Evolutionary conservation across 2,329 filamentous ascomycete genomes (phyloP), one percentile per base, ranked within the genome.

Genomic region (Cytospora chrysosperma): DNA sequence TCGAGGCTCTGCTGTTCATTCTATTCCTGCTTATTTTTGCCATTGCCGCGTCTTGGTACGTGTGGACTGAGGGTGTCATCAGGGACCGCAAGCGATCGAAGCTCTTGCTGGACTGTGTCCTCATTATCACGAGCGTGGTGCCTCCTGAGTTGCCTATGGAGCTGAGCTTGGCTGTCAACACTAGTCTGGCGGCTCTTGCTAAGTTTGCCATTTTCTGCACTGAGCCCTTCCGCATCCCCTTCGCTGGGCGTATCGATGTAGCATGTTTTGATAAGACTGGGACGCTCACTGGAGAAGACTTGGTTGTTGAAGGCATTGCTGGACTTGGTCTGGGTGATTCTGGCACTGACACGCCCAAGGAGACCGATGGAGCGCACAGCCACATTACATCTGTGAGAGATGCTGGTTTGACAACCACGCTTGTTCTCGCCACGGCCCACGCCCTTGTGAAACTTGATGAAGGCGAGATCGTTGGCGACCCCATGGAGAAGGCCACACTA

Each of bases 61-160:
- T 99, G 65, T 99, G 95, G 95, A 87, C 93, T 67, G 94, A 99
- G 77, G 96, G 95, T 80, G 94, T 99, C 61, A 85, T 86, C 74
- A 93, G 91, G 79, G 94, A 98, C 73, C 90, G 95, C 74, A 98
- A 99, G 82, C 89, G 95, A 68, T 98, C 94, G 54, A 99, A 99
- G 85, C 86, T 99, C 47, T 85, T 99, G 64, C 86, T 99, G 60
- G 96, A 99, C 79, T 99, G 96, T 74, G 92, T 99, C 77, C 88
- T 99, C 75, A 99, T 99, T 72, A 87, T 99, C 71, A 99, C 95
- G 49, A 97, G 93, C 73, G 95, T 99, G 64, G 95, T 99, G 1
- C 95, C 95, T n/a, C 95, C 95, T 1, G 95, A 99, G 78, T 82
- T 99, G 67, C 95, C 95, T 15, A 99, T 99, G 95, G 96, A 99